phyloP scores from a whole-genome alignment of 129 eudicot genomes.

The Flaveria robusta region DNA sequence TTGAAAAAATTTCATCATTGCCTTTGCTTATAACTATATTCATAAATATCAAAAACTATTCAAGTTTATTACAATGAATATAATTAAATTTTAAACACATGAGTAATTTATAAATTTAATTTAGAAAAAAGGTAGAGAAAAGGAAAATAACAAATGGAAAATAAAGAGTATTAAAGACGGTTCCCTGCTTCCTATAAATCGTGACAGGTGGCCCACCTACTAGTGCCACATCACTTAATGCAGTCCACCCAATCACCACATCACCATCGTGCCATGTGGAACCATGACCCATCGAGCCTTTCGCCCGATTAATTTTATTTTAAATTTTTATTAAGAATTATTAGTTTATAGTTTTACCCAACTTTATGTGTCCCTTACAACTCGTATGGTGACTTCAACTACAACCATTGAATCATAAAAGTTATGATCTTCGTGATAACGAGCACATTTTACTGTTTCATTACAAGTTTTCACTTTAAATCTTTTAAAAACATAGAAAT shows the following conservation, averaged over 20 bases:
- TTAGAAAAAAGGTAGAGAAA: neutral
- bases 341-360: neutral
- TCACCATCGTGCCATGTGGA: conserved; percentile 38
- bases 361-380: neutral
- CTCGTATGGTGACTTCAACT: neutral
- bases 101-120: neutral
- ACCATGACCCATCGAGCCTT: conserved; percentile 14
- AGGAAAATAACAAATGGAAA: neutral
- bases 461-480: neutral
- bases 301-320: conserved; percentile 18
- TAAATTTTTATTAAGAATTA: neutral
- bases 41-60: neutral
- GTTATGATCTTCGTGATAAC: neutral
- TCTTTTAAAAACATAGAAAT: too few relatives aligned
- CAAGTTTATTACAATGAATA: too few relatives aligned
- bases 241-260: conserved; percentile 36
- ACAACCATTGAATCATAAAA: neutral
- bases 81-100: too few relatives aligned
- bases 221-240: conserved; percentile 59
- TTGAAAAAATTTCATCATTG: too few relatives aligned
- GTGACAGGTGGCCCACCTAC: conserved; percentile 35
- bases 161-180: conserved; percentile 19
- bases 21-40: too few relatives aligned
- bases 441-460: too few relatives aligned
- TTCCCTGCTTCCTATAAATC: conserved; percentile 18